Percentiles rank a stretch among this genome's conserved stretches.
Conservation (phyloP, 2,329 filamentous ascomycete species). For the Phoma sp. region DNA sequence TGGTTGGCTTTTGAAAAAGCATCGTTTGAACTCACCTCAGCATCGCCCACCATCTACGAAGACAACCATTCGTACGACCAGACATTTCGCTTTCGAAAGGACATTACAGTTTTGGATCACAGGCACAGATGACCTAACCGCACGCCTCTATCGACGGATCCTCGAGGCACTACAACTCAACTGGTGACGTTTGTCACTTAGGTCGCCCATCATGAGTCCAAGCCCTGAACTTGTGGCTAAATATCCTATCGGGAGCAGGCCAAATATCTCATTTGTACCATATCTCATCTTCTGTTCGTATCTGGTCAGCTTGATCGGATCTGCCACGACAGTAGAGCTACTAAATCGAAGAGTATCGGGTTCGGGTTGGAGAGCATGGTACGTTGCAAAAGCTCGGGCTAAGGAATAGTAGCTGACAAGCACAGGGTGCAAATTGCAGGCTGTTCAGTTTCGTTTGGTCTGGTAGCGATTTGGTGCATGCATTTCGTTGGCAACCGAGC, state of each 20-base stretch:
- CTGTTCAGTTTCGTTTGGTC: constrained; percentile 55
- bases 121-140: constrained; percentile 2
- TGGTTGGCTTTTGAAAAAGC: constrained; percentile 9
- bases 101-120: not conserved
- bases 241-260: constrained; percentile 44
- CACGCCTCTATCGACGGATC: not conserved
- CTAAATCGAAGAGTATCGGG: constrained; percentile 77
- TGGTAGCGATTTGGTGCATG: constrained; percentile 64
- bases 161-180: not conserved
- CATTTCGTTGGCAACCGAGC: constrained; percentile 86
- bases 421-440: constrained; percentile 52
- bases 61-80: not conserved
- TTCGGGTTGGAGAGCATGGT: constrained; percentile 43
- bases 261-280: constrained; percentile 51
- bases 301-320: constrained; percentile 76
- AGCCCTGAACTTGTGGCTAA: constrained; percentile 24
- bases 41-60: not conserved
- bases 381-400: constrained; percentile 38
- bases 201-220: constrained; percentile 14
- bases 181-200: not conserved
- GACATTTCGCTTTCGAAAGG: no score
- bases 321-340: constrained; percentile 80
- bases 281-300: constrained; percentile 63
- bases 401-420: constrained; percentile 5
- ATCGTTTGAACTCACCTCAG: constrained; percentile 6